Conservation (phyloP, 2,329 filamentous ascomycete genomes). For the Cryphonectria parasitica region DNA sequence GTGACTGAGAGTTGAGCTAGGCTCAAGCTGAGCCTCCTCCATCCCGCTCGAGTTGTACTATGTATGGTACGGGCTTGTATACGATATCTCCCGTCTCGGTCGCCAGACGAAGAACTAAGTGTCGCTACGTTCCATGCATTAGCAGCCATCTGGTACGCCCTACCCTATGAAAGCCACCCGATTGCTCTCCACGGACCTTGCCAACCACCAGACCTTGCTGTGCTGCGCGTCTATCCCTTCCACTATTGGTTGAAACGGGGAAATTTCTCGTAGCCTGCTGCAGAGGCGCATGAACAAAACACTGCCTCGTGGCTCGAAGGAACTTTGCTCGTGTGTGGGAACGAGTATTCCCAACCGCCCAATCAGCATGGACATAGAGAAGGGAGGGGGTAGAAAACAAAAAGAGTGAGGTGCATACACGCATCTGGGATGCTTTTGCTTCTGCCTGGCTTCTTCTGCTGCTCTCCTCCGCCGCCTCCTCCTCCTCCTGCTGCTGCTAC, state of each 20-base stretch:
- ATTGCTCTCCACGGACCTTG: slow-evolving; percentile 6
- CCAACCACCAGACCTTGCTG: background rate
- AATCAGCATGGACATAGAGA: background rate
- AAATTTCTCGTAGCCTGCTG: background rate
- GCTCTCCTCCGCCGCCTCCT: background rate
- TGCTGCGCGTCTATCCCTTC: background rate
- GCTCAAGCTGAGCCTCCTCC: background rate
- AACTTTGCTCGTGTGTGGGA: background rate
- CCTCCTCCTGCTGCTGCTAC: background rate
- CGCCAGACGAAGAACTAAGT: slow-evolving; percentile 2
- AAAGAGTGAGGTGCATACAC: background rate
- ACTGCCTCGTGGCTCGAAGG: background rate
- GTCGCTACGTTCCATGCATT: slow-evolving; percentile 28
- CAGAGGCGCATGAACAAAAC: background rate
- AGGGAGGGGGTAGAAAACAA: background rate
- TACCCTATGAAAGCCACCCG: background rate
- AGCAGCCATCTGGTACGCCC: slow-evolving; percentile 6
- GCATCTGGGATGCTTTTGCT: background rate
- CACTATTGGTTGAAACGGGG: background rate
- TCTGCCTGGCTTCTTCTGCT: background rate
- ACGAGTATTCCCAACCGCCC: background rate
- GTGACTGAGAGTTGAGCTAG: background rate
- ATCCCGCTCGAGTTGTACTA: background rate
- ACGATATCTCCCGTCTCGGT: background rate
- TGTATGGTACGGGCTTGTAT: slow-evolving; percentile 1